phyloP scores from a whole-genome alignment of 164 flowering plant genomes.

The Vitis amurensis region DNA sequence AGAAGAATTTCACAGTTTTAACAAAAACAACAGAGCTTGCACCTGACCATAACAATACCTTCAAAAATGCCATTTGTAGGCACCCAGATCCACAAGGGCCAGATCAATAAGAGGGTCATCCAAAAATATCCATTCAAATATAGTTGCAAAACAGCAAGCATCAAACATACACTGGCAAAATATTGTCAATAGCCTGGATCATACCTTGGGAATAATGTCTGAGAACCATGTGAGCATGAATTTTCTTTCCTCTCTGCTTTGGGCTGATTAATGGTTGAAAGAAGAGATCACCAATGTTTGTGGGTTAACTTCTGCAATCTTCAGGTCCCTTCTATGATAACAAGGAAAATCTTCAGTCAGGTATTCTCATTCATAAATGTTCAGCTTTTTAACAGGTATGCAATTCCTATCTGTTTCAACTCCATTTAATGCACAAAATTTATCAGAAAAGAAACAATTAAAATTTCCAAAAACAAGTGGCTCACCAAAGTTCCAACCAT shows the following conservation, averaged over 20 bases:
- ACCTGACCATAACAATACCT: constrained; percentile 8
- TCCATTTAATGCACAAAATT: neutral
- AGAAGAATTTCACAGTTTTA: neutral
- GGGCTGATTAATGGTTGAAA: neutral
- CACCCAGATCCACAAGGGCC: constrained; percentile 63
- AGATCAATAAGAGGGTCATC: constrained; percentile 67
- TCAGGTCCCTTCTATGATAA: constrained; percentile 71
- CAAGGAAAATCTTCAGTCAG: constrained; percentile 67
- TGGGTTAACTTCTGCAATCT: constrained; percentile 10
- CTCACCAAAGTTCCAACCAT: too few relatives aligned
- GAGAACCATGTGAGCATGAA: constrained; percentile 54
- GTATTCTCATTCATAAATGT: constrained; percentile 81
- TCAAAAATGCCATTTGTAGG: constrained; percentile 37
- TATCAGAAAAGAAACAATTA: neutral
- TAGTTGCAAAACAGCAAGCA: constrained; percentile 66
- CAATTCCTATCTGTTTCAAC: neutral
- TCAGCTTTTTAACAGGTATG: constrained; percentile 77
- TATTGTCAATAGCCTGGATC: constrained; percentile 55
- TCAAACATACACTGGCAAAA: constrained; percentile 75
- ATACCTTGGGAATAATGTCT: constrained; percentile 42
- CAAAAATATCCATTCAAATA: constrained; percentile 56
- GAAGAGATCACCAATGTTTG: neutral
- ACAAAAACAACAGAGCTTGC: neutral
- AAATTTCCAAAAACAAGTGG: too few relatives aligned
- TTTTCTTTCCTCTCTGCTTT: neutral